Evolutionary conservation across 2,329 filamentous ascomycete genomes (phyloP), one percentile per base, ranked within the genome.

Genomic region (Cordyceps fumosorosea): DNA sequence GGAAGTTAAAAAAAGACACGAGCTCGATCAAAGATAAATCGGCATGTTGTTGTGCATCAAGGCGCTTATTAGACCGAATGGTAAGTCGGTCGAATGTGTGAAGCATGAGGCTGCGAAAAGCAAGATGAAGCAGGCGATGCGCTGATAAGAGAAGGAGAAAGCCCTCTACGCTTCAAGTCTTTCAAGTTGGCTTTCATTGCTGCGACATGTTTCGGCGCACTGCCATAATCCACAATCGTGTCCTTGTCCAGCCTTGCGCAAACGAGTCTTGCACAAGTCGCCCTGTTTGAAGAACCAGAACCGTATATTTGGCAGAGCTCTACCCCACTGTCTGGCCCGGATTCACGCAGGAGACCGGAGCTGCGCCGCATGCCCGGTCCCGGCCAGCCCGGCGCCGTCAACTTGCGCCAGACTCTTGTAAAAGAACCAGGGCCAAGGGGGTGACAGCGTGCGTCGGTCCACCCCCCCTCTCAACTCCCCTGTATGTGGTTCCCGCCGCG

Each of bases 351-450:
- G 20, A 51, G 42, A 44, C 56, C 56, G 56, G 56, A 51, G 56
- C 45, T 51, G 32, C 47, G 32, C 56, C 47, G 56, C 47, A 42
- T 59, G 22, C 55, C 56, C 34, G 32, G 34, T 59, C 47, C 60
- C 47, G 56, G 47, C 24, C 42, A 48, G 45, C 6, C 34, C 56
- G 45, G 45, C 45, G 34, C 47, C 34, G 56, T 59, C 18, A 40
- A 34, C 34, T n/a, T 50, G 29, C 11, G 18, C 8, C 44, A 20
- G 26, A 7, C 22, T 54, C 8, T 18, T 22, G 32, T 11, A 24
- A 26, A n/a, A 18, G n/a, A 20, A 54, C 32, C 51, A 54, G 29
- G 32, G 32, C 32, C 51, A 54, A n/a, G 32, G 32, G 24, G 26
- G 20, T 22, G 16, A 16, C 32, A 0, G 24, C 10, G 42, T 47